A percentile compares a stretch with the other conserved stretches of the same genome.
Conservation (phyloP, 345 rosid genomes). For the Noccaea bulbosa region DNA sequence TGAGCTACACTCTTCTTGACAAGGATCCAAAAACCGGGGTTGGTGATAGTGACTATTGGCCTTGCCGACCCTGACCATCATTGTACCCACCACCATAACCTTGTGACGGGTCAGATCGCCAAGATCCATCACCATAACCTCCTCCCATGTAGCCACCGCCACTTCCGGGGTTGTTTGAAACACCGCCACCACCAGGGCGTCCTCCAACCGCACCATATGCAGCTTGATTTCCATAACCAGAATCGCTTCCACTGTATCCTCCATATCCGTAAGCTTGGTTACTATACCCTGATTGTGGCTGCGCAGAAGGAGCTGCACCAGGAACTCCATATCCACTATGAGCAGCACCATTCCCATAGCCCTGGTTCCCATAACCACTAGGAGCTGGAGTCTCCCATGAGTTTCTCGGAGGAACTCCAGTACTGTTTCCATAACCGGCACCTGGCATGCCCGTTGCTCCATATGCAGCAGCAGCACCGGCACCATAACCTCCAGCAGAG, state of each 20-base stretch:
- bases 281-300: constrained; percentile 75
- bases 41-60: constrained; percentile 49
- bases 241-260: constrained; percentile 73
- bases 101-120: constrained; percentile 77
- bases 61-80: constrained; percentile 68
- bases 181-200: constrained; percentile 41
- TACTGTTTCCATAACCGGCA: constrained; percentile 30
- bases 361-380: constrained; percentile 80
- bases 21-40: constrained; percentile 37
- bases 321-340: constrained; percentile 60
- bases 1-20: constrained; percentile 43
- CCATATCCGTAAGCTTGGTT: constrained; percentile 81
- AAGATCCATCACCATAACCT: constrained; percentile 68
- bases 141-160: constrained; percentile 67
- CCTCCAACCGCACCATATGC: constrained; percentile 78
- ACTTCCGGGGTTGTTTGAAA: constrained; percentile 42
- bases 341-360: constrained; percentile 68
- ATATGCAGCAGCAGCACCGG: constrained; percentile 57
- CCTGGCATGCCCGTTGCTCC: constrained; percentile 37
- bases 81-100: constrained; percentile 70
- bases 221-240: constrained; percentile 62
- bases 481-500: constrained; percentile 63
- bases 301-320: constrained; percentile 62
- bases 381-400: constrained; percentile 77
- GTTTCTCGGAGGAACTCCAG: constrained; percentile 49